Conservation (phyloP, 148 eudicot species). For the Cornus florida region DNA sequence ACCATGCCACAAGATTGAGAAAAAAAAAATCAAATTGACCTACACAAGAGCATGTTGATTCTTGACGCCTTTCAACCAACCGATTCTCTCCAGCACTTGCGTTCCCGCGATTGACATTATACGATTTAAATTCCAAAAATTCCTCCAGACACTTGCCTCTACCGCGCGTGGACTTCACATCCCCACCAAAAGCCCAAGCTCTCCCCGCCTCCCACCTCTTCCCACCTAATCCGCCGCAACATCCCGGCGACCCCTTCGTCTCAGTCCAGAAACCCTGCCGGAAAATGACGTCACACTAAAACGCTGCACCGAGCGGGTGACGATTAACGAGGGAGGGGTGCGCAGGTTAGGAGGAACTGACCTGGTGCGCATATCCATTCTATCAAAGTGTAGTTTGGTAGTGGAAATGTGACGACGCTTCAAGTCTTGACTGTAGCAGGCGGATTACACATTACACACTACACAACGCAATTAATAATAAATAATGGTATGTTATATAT, state of each 20-base stretch:
- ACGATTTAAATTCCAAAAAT: too few species aligned
- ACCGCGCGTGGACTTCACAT: background rate
- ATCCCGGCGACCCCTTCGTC: background rate
- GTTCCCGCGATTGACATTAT: too few species aligned
- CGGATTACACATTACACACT: conserved; percentile 14
- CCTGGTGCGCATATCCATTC: conserved; percentile 40
- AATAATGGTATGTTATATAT: background rate
- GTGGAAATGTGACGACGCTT: conserved; percentile 31
- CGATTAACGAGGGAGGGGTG: background rate
- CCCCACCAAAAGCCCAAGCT: background rate
- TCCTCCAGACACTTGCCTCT: background rate
- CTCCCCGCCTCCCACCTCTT: background rate
- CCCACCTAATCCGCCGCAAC: background rate
- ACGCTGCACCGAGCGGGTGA: background rate
- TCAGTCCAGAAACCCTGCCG: background rate
- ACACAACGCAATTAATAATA: too few species aligned
- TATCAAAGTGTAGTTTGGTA: conserved; percentile 8
- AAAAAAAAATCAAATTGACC: too few species aligned
- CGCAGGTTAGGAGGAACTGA: conserved; percentile 19
- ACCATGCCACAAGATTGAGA: too few species aligned
- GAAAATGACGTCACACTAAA: background rate
- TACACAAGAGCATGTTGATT: too few species aligned
- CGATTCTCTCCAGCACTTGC: too few species aligned
- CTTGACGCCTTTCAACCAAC: too few species aligned
- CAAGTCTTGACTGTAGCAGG: conserved; percentile 19